These are phyloP conservation scores for Colletotrichum sp. DNA, from an alignment of 2,329 filamentous ascomycete genomes.

Conservation along the genomic window DNA sequence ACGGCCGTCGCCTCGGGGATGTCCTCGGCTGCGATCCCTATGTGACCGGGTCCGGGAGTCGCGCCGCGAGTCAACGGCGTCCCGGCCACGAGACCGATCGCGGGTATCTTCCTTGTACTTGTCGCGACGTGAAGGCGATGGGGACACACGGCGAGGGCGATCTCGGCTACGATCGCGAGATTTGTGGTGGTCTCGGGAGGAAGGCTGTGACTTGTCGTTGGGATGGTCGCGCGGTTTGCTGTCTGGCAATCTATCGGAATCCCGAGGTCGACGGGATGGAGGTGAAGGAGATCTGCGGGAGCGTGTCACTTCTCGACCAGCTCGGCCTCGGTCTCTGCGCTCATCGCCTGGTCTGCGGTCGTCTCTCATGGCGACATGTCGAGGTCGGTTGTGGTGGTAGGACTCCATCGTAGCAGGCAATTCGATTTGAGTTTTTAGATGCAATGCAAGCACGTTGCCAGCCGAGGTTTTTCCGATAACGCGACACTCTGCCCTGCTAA, in stretches of 20 bases:
- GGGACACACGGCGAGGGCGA: conserved; percentile 31
- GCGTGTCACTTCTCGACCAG: conserved; percentile 39
- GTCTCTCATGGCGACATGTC: conserved; percentile 47
- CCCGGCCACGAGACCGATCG: conserved; percentile 17
- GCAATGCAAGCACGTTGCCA: conserved; percentile 10
- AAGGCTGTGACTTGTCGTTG: conserved; percentile 20
- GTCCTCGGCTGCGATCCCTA: conserved; percentile 15
- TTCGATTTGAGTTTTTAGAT: conserved; percentile 25
- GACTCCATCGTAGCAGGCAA: conserved; percentile 18
- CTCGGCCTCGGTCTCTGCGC: conserved; percentile 45
- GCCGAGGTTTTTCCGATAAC: conserved; percentile 24
- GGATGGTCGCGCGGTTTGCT: conserved; percentile 15
- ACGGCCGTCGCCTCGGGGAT: conserved; percentile 6
- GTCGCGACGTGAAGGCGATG: conserved; percentile 17
- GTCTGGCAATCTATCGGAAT: conserved; percentile 29
- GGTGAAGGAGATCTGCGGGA: conserved; percentile 37
- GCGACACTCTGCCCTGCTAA: conserved; percentile 8
- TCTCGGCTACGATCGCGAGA: conserved; percentile 26
- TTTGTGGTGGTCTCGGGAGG: conserved; percentile 11
- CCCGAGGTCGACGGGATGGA: conserved; percentile 26
- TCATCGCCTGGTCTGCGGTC: conserved; percentile 44
- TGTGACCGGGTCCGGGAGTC: conserved; percentile 10
- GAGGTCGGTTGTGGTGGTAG: conserved; percentile 22
- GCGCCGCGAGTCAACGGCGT: conserved; percentile 13
- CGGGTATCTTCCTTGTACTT: background rate